These are phyloP conservation scores for Ceratocystis diversiconidia DNA, from an alignment of 2,329 filamentous ascomycete species.

Conservation along the genomic window DNA sequence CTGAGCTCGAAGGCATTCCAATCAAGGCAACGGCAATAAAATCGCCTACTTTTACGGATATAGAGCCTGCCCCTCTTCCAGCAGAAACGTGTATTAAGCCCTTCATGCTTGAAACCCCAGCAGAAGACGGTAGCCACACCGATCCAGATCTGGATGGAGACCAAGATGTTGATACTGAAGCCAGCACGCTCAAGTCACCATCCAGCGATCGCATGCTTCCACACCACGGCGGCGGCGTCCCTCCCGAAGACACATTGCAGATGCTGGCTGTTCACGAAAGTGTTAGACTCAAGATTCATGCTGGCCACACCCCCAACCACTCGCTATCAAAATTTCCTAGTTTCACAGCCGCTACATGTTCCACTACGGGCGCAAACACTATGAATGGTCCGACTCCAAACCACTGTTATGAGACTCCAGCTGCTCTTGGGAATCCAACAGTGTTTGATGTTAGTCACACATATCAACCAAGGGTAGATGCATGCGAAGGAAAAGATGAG, in stretches of 20 bases:
- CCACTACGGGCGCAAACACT: slow-evolving; percentile 9
- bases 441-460: slow-evolving; percentile 1
- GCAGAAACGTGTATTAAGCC: not conserved
- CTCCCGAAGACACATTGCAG: slow-evolving; percentile 30
- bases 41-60: slow-evolving; percentile 37
- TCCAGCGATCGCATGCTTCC: not conserved
- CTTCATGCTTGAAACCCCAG: not conserved
- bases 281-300: slow-evolving; percentile 44
- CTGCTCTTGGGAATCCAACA: slow-evolving; percentile 13
- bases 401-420: slow-evolving; percentile 13
- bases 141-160: not conserved
- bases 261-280: slow-evolving; percentile 35
- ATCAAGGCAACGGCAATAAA: slow-evolving; percentile 41
- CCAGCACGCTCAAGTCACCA: slow-evolving; percentile 2
- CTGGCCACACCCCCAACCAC: slow-evolving; percentile 49
- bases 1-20: slow-evolving; percentile 44
- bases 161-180: not conserved
- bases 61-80: slow-evolving; percentile 14
- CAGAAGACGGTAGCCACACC: not conserved
- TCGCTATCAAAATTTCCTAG: slow-evolving; percentile 38
- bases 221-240: slow-evolving; percentile 19
- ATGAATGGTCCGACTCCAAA: slow-evolving; percentile 16
- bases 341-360: slow-evolving; percentile 20
- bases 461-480: not conserved
- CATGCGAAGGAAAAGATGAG: not conserved